Evolutionary conservation across 2,329 filamentous ascomycete species (phyloP).

Genomic region (Penicillium sp.): DNA sequence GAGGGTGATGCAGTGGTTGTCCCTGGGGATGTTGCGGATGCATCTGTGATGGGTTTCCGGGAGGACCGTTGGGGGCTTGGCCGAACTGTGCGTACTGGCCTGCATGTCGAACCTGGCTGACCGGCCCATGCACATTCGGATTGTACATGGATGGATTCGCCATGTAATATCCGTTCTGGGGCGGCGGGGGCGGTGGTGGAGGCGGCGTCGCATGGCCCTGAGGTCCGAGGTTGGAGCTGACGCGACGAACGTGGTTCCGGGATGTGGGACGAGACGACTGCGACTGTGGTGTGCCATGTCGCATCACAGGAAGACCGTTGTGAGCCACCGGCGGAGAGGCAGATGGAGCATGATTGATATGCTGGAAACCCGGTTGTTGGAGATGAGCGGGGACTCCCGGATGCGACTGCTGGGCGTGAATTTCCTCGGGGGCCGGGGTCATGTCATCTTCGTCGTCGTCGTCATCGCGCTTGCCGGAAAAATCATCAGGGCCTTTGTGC

Average conservation of each 20-base stretch:
- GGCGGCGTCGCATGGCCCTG: conserved; percentile 59
- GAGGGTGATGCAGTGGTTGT: conserved; percentile 30
- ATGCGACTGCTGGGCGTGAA: conserved; percentile 44
- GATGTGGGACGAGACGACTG: conserved; percentile 72
- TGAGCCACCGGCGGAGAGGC: conserved; percentile 75
- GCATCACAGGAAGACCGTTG: conserved; percentile 66
- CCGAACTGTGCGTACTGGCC: conserved; percentile 35
- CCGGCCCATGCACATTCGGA: conserved; percentile 48
- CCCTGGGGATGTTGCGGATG: conserved; percentile 22
- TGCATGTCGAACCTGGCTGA: conserved; percentile 43
- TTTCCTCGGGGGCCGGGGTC: conserved; percentile 65
- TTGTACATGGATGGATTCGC: conserved; percentile 82
- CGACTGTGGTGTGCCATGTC: conserved; percentile 77
- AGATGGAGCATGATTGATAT: conserved; percentile 78
- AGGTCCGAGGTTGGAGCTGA: conserved; percentile 66
- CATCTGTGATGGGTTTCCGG: conserved; percentile 28
- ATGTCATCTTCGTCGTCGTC: conserved; percentile 75
- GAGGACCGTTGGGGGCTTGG: conserved; percentile 39
- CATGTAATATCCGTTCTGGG: conserved; percentile 70
- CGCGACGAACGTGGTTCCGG: conserved; percentile 69
- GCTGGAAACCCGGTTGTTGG: conserved; percentile 65
- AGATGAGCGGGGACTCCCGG: conserved; percentile 66
- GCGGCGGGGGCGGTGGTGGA: conserved; percentile 45
- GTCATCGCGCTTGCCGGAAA: conserved; percentile 67
- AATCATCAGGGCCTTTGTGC: conserved; percentile 91